These are phyloP conservation scores for Saccharomyces hybrid DNA, from an alignment of 1,139 yeast species.

Conservation along the genomic window DNA sequence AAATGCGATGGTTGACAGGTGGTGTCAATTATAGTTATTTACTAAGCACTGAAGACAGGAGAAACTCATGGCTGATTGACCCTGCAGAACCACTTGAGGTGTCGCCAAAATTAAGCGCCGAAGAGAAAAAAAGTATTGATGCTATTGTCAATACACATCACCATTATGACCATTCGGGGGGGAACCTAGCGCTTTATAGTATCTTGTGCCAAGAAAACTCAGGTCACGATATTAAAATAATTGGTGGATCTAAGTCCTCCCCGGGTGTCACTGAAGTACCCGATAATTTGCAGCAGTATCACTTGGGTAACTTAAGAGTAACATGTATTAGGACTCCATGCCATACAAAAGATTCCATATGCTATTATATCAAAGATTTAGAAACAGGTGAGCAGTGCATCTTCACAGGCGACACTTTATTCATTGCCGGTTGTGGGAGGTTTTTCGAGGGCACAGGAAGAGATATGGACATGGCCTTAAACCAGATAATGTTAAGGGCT, in stretches of 20 bases:
- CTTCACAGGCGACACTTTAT: constrained; percentile 92
- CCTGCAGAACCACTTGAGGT: constrained; percentile 80
- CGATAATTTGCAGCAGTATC: constrained; percentile 24
- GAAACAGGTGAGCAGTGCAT: constrained; percentile 61
- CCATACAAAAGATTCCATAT: constrained; percentile 92
- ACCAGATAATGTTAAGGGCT: constrained; percentile 57
- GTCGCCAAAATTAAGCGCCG: constrained; percentile 32
- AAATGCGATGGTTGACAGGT: constrained; percentile 94
- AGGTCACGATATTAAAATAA: constrained; percentile 45
- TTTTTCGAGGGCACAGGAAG: constrained; percentile 85
- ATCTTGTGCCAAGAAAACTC: constrained; percentile 31
- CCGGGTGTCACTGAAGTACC: constrained; percentile 30
- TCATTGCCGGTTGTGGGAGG: constrained; percentile 92
- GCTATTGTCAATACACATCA: constrained; percentile 94
- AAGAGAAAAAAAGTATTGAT: constrained; percentile 40
- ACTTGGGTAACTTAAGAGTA: constrained; percentile 49
- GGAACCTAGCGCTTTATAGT: constrained; percentile 47
- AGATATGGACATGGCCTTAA: constrained; percentile 72
- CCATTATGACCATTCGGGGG: constrained; percentile 91
- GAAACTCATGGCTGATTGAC: constrained; percentile 77
- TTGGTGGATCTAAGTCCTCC: constrained; percentile 57
- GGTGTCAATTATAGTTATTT: constrained; percentile 80
- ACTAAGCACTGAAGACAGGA: constrained; percentile 58
- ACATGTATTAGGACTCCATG: constrained; percentile 94
- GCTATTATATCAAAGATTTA: constrained; percentile 66